Base-by-base conservation (phyloP, 2,329 filamentous ascomycete species). In the Apiospora pterosperma region DNA sequence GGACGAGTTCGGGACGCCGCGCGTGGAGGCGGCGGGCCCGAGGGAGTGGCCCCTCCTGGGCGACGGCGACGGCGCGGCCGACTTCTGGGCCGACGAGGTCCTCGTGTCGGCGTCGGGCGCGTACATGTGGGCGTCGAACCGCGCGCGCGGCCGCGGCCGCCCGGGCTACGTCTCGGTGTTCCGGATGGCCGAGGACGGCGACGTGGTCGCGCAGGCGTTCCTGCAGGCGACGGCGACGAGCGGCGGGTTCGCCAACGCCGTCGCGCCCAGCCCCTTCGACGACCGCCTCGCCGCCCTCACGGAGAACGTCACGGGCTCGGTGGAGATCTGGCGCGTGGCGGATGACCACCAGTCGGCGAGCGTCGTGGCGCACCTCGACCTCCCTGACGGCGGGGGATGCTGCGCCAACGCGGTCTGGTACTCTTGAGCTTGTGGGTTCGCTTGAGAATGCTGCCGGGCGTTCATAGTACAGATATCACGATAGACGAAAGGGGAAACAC, bases 101-200 rank as follows among this genome's bases (percentile, higher is more conserved):
- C 70, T 73, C 0, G 59, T 77, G 3, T 75, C 74, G 3, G 68
- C 59, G 59, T 68, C 61, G 36, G 69, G 67, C 36, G 67, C 62
- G 55, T 75, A 72, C 63, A 70, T 77, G 8, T 77, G 75, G 74
- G 73, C 74, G 12, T 74, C 68, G 58, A 75, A 71, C 41, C 65
- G 72, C 16, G 71, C 70, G 4, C 64, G 65, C 36, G 55, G 68
- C 34, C 28, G 28, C 8, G 59, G 14, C 48, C 42, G 58, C 2
- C 70, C 67, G 44, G 77, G 77, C 10, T 78, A 76, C 65, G 73
- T 79, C 58, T 75, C 75, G 2, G 73, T 69, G 1, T 77, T 78
- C 63, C 55, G 67, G 1, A 68, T 79, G 2, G 42, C 65, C 8
- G 34, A 65, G 1, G 36, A 36, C 21, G 76, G 76, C 6, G 66